Percentiles rank a stretch among this genome's conserved stretches.
These are phyloP conservation scores for Rhizophora mangle DNA, from an alignment of 345 rosid genomes.

Conservation along the genomic window DNA sequence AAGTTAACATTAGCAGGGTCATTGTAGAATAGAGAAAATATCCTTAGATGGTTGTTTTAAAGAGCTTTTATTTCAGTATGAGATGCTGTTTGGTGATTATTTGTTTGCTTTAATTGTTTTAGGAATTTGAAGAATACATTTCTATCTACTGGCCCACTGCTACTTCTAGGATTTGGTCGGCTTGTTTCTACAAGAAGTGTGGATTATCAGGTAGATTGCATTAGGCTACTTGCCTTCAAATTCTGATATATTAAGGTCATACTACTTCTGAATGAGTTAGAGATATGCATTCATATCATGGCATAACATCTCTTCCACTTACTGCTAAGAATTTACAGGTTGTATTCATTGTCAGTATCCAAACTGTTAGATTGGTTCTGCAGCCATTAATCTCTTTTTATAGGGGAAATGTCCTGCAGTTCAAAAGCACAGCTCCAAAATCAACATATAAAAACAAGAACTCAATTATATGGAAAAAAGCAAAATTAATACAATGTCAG, in stretches of 20 bases:
- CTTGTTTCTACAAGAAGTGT: slow-evolving; percentile 65
- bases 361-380: not conserved
- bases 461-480: no score
- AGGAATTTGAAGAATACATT: slow-evolving; percentile 64
- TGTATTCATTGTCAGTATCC: not conserved
- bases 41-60: not conserved
- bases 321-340: not conserved
- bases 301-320: not conserved
- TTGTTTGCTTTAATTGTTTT: slow-evolving; percentile 8
- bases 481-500: no score
- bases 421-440: no score
- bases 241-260: not conserved
- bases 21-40: no score
- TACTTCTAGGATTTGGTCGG: slow-evolving; percentile 71
- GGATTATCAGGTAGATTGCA: slow-evolving; percentile 72
- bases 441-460: not conserved
- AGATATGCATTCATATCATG: not conserved
- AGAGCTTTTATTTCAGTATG: not conserved
- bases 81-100: not conserved
- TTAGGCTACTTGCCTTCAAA: not conserved
- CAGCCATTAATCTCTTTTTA: not conserved
- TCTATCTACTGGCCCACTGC: slow-evolving; percentile 57
- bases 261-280: not conserved
- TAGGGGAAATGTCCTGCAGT: not conserved
- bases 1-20: not conserved